These are phyloP conservation scores for Tetraselmis chui DNA, from an alignment of 139 green algal species.

Conservation along the genomic window DNA sequence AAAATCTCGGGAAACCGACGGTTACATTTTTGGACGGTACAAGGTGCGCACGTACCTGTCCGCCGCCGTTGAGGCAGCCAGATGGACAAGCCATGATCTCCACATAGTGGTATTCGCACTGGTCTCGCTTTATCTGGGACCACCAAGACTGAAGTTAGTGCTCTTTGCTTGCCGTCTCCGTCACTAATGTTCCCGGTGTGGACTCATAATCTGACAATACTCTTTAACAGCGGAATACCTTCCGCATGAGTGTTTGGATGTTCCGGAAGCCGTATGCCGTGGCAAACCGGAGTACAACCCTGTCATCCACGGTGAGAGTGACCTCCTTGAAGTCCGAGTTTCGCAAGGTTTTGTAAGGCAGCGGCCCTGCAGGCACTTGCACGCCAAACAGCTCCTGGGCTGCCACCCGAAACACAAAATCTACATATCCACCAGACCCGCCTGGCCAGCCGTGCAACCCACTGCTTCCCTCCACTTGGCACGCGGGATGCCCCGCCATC, in stretches of 20 bases:
- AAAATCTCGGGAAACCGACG: too few species aligned
- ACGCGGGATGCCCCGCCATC: neutral
- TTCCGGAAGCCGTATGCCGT: slow-evolving; percentile 91
- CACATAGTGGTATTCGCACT: slow-evolving; percentile 85
- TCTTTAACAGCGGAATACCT: neutral
- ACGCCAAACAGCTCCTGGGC: slow-evolving; percentile 60
- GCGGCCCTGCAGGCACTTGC: slow-evolving; percentile 45
- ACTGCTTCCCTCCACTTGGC: slow-evolving; percentile 1
- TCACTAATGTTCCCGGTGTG: too few species aligned
- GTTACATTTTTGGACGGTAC: too few species aligned
- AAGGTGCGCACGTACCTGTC: slow-evolving; percentile 67
- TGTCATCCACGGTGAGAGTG: slow-evolving; percentile 24
- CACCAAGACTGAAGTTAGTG: neutral
- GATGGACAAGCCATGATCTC: slow-evolving; percentile 97
- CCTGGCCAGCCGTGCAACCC: slow-evolving; percentile 41
- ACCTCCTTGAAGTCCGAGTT: slow-evolving; percentile 74
- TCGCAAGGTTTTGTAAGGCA: slow-evolving; percentile 51
- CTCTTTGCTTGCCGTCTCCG: too few species aligned
- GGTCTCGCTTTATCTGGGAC: slow-evolving; percentile 56
- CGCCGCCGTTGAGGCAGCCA: slow-evolving; percentile 92
- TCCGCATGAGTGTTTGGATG: slow-evolving; percentile 89
- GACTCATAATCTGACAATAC: too few species aligned
- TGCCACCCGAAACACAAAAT: slow-evolving; percentile 68
- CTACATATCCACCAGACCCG: slow-evolving; percentile 80
- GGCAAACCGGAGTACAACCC: slow-evolving; percentile 66